Base-by-base conservation (phyloP, 2,329 filamentous ascomycete genomes). In the Cryphonectria radicalis region DNA sequence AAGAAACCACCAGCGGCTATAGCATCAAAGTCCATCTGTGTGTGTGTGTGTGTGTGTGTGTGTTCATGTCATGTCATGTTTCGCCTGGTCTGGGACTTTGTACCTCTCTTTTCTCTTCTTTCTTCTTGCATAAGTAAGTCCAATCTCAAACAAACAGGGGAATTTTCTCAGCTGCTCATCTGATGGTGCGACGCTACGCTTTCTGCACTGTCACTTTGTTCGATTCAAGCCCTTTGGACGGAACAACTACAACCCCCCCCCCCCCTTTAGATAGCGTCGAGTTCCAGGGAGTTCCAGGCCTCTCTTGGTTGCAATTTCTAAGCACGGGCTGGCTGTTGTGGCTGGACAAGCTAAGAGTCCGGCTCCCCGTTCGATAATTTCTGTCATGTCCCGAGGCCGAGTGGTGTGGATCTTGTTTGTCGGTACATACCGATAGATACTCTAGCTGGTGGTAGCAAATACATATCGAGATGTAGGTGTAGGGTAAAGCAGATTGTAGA, bases 131-230 rank as follows among this genome's bases (percentile, higher is more conserved):
- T 43, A 46, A 55, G n/a, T 69, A 60, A 53, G 22, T 5, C 19
- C 32, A 25, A 66, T 40, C 66, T 71, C 69, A 71, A 71, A 71
- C 69, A 40, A 40, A 71, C 69, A 64, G 66, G 69, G 66, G 55
- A 60, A 53, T 2, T 40, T 37, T 40, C 37, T 40, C 37, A 46
- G 69, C 69, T 57, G 32, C 53, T 22, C 35, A 19, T 40, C 37
- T 65, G n/a, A 68, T 71, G 69, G 69, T 71, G 69, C 69, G 69
- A 71, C 69, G 69, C 69, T 71, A 66, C 59, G 28, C n/a, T 63
- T 64, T 46, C 53, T 63, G 50, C n/a, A 37, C 37, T 25, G 28
- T 32, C 28, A 25, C 53, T 32, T 57, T 14, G 46, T 53, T 53
- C 22, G 46, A 53, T 53, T 53, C 46, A 53, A 53, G 19, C 46